Base-by-base conservation (phyloP, 2,329 filamentous ascomycete genomes). In the Neofusicoccum parvum region DNA sequence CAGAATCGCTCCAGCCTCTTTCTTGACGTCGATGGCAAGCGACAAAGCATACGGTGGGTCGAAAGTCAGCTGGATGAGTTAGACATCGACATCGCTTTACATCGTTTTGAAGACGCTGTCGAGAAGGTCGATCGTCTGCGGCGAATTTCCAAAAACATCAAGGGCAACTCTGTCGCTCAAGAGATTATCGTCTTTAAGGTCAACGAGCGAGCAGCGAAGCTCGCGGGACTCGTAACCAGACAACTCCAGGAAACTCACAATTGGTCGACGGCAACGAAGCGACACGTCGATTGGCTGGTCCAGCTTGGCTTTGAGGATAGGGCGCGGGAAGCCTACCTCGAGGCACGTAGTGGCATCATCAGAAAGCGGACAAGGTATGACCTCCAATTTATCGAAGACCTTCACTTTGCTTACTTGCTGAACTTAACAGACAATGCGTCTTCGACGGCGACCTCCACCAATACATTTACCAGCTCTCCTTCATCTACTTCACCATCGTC, bases 21-120 rank as follows among this genome's bases (percentile, higher is more conserved):
- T 64, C 94, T 99, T 70, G 95, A 99, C 72, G 92, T 97, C 14
- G 95, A 98, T 72, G 95, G 95, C 56, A 96, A 96, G 73, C 94
- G 97, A 77, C 92, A 98, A 75, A 97, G 95, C 75, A 85, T 99
- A 53, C 91, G 94, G 62, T 97, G 92, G 92, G 92, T 99, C 0
- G 95, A 99, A 76, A 88, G 89, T 62, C 92, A 98, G 79, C 91
- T 99, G 77, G 95, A 99, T 74, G 92, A 96, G 73, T 86, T 99
- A 5, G 95, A 99, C 73, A 98, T 98, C 71, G 90, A 96, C 72
- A 94, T 99, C 72, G 94, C 95, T 0, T 84, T 97, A 59, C 94
- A 98, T 75, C 86, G 87, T 48, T 95, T 97, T 69, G 93, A 97
- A 72, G 86, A 89, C 20, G 91, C 95, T 0, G 95, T 98, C 0